Conservation (phyloP, 371 early-diverging fungal species). For the Blakeslea trispora region DNA sequence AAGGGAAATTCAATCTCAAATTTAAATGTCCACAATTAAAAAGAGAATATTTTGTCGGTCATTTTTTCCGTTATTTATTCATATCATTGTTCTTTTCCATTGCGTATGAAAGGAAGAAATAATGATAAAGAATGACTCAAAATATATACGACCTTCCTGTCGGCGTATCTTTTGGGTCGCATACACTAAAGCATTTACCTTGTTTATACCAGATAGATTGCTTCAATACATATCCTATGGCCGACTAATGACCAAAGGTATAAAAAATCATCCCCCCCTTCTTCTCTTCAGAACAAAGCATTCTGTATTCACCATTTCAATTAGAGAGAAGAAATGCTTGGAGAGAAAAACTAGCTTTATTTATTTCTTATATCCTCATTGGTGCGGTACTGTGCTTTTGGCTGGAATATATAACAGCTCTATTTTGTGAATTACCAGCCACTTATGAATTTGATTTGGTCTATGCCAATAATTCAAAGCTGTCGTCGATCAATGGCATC, state of each 20-base stretch:
- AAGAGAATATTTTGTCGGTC: no score
- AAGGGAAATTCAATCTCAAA: no score
- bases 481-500: conserved; percentile 37
- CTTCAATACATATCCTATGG: conserved; percentile 20
- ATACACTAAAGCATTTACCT: conserved; percentile 22
- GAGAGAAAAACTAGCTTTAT: conserved; percentile 50
- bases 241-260: conserved; percentile 36
- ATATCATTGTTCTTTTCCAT: no score
- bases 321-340: conserved; percentile 46
- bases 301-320: background rate
- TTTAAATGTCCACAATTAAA: no score
- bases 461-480: conserved; percentile 27
- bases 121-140: conserved; percentile 20
- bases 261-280: background rate
- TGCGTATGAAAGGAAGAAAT: background rate
- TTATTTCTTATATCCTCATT: conserved; percentile 24
- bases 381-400: conserved; percentile 39
- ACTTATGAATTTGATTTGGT: conserved; percentile 26
- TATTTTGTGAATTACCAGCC: conserved; percentile 45
- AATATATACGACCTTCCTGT: conserved; percentile 23
- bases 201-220: conserved; percentile 20
- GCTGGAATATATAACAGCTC: conserved; percentile 42
- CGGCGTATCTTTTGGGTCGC: conserved; percentile 33
- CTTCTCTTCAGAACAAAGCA: background rate
- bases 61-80: no score